Conservation (phyloP, 345 rosid genomes). For the Eucalyptus regnans region DNA sequence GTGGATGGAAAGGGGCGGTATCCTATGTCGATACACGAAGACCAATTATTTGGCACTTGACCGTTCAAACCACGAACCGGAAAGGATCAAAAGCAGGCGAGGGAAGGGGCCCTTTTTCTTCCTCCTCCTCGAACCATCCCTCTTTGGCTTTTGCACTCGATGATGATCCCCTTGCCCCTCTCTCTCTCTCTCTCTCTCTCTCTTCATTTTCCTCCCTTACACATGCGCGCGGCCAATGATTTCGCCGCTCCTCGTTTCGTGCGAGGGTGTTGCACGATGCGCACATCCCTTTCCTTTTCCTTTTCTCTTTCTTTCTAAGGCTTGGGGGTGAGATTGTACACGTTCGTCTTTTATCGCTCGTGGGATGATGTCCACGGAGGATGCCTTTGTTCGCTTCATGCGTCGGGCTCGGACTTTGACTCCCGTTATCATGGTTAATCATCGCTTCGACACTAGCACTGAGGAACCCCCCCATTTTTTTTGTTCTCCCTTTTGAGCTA, state of each 20-base stretch:
- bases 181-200: neutral
- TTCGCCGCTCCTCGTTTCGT: neutral
- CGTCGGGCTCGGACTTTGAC: neutral
- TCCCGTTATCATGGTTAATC: neutral
- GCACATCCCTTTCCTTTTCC: neutral
- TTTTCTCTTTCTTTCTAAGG: no score
- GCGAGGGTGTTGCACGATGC: neutral
- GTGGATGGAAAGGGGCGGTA: neutral
- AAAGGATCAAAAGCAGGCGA: neutral
- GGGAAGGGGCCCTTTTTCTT: neutral
- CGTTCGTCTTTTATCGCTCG: neutral
- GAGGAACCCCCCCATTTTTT: neutral
- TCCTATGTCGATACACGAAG: neutral
- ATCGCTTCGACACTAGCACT: neutral
- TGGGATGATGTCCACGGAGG: neutral
- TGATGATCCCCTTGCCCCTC: neutral
- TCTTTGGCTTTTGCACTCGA: neutral
- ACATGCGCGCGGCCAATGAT: neutral
- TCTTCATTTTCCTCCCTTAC: neutral
- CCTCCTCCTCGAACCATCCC: neutral
- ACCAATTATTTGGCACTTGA: constrained; percentile 3
- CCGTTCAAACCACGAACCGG: neutral
- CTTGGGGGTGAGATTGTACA: no score
- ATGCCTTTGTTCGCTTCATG: neutral
- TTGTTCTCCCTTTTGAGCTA: neutral